These are phyloP conservation scores for Anthracocystis setariae DNA, from an alignment of 1,284 basidiomycete species.

Conservation along the genomic window DNA sequence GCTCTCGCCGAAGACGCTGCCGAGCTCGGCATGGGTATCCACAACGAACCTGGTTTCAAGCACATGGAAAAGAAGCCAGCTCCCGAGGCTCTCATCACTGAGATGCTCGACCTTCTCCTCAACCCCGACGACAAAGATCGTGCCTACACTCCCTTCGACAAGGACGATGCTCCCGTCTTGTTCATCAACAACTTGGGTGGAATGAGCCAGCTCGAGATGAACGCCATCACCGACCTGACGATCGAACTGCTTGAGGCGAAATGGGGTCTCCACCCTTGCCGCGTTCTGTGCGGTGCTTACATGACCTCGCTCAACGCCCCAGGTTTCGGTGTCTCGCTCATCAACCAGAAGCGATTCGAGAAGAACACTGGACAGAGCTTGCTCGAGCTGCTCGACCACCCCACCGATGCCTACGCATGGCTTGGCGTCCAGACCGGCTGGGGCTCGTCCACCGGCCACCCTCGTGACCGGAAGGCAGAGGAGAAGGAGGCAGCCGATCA, in stretches of 20 bases:
- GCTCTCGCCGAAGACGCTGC: conserved; percentile 68
- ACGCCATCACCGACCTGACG: conserved; percentile 71
- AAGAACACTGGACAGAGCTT: conserved; percentile 66
- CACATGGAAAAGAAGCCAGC: conserved; percentile 64
- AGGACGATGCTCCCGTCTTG: conserved; percentile 68
- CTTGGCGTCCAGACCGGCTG: conserved; percentile 67
- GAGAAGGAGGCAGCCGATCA: conserved; percentile 60
- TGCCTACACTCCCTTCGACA: conserved; percentile 69
- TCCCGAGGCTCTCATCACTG: conserved; percentile 52
- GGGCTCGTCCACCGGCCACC: conserved; percentile 52
- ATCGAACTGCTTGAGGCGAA: conserved; percentile 68
- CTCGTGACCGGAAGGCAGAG: conserved; percentile 59
- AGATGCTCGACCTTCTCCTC: conserved; percentile 65
- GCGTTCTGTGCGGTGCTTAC: conserved; percentile 69
- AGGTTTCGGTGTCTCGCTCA: conserved; percentile 70
- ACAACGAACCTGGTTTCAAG: conserved; percentile 74
- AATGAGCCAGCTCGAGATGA: conserved; percentile 73
- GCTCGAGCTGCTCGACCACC: conserved; percentile 69
- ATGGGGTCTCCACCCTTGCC: conserved; percentile 67
- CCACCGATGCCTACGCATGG: conserved; percentile 70
- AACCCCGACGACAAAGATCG: conserved; percentile 69
- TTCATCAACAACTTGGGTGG: conserved; percentile 75
- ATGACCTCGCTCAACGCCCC: conserved; percentile 72
- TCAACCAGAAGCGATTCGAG: conserved; percentile 69
- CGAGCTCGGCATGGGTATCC: conserved; percentile 73